Evolutionary conservation across 2,329 filamentous ascomycete species (phyloP), one percentile per base, ranked within the genome.

Genomic region (Trichophyton verrucosum): DNA sequence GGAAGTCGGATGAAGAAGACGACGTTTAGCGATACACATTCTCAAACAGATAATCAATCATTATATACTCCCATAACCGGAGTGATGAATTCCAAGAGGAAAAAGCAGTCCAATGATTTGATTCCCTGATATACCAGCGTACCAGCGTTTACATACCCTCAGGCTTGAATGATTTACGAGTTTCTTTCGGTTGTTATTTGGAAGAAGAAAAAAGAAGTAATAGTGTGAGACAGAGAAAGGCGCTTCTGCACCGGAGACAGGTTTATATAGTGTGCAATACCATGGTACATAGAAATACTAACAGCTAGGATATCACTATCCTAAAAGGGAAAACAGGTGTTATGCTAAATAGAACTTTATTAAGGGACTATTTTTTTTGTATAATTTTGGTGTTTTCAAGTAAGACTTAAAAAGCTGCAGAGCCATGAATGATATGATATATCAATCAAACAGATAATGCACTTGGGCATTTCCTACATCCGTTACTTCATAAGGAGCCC

Each of bases 401-500:
- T 3, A 38, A 38, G 8, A 38, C 9, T 13, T 38, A 11, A 38
- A 38, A 11, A 13, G 9, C 33, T 1, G 9, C 33, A 44, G 8
- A 44, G 13, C 38, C 17, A 24, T 47, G 8, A 3, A 47, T n/a
- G n/a, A n/a, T n/a, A n/a, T 30, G 27, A 22, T 47, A 47, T 8
- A 22, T 1, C 9, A 53, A 53, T 13, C 44, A n/a, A 24, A 24
- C 9, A 47, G n/a, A 9, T 3, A 49, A 49, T 49, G 6, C 6
- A 8, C 24, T 30, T 30, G 27, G 27, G 1, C 27, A 30, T 30
- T 30, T 7, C 27, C 24, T 5, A 27, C 15, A 24, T 33, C 33
- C 1, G 17, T 57, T 61, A 76, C 61, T 74, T 81, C 82, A 85
- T 85, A 66, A 86, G 70, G 69, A 85, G 74, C 63, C 77, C 77